phyloP scores from a whole-genome alignment of 179 eudicot genomes.

The Heliamphora pulchella region DNA sequence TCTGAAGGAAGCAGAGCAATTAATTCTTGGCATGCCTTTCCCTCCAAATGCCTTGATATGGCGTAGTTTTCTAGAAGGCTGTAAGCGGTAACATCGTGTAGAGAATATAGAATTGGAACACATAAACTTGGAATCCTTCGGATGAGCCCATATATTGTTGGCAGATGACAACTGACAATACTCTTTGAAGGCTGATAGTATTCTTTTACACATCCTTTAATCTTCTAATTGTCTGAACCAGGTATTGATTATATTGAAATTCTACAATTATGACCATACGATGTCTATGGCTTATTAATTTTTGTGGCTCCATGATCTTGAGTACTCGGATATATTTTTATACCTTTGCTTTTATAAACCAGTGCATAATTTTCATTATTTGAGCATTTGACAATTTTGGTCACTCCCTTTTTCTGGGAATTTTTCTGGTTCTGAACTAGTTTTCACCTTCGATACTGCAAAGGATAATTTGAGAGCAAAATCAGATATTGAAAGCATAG shows the following conservation, averaged over 20 bases:
- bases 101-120: slow-evolving; percentile 15
- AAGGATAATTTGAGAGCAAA: background rate
- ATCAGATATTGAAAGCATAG: background rate
- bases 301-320: background rate
- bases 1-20: slow-evolving; percentile 54
- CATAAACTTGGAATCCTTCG: background rate
- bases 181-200: background rate
- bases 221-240: background rate
- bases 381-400: background rate
- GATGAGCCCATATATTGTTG: background rate
- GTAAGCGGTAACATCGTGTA: slow-evolving; percentile 26
- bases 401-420: background rate
- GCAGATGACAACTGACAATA: background rate
- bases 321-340: background rate
- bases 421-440: background rate
- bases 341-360: background rate
- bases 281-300: background rate
- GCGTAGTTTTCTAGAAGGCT: slow-evolving; percentile 64
- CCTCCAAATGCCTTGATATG: slow-evolving; percentile 57
- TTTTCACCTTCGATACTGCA: background rate
- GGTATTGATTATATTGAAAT: background rate
- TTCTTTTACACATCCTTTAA: background rate
- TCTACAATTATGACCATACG: background rate
- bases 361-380: background rate
- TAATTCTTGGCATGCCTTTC: slow-evolving; percentile 59